Evolutionary conservation across 1,284 basidiomycete species (phyloP).

Genomic region (Sutorius eximius): DNA sequence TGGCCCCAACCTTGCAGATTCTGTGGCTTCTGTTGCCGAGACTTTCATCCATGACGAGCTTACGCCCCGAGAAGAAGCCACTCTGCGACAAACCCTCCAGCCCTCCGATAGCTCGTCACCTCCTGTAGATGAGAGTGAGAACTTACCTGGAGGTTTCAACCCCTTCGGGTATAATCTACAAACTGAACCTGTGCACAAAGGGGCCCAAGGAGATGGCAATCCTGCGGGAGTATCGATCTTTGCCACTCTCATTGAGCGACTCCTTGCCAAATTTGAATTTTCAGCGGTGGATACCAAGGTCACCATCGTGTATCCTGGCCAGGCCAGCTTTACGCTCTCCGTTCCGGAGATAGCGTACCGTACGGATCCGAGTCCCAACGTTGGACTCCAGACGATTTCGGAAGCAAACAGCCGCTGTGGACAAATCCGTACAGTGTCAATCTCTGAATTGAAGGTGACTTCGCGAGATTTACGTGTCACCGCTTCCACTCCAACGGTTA

Average conservation of each 20-base stretch:
- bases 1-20: conserved; percentile 61
- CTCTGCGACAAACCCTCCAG: conserved; percentile 70
- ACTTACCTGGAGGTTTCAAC: conserved; percentile 67
- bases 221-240: conserved; percentile 80
- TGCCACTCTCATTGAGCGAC: conserved; percentile 78
- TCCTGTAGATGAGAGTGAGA: conserved; percentile 38
- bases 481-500: conserved; percentile 17
- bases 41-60: conserved; percentile 85
- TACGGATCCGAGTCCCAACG: conserved; percentile 30
- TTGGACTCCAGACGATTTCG: conserved; percentile 31
- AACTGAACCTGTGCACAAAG: conserved; percentile 34
- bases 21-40: conserved; percentile 78
- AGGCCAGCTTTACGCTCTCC: conserved; percentile 59
- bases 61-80: conserved; percentile 66
- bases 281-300: conserved; percentile 69
- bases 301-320: conserved; percentile 61
- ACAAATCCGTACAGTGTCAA: conserved; percentile 44
- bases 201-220: conserved; percentile 47
- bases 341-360: conserved; percentile 61
- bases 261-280: conserved; percentile 82
- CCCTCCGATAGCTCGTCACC: conserved; percentile 37
- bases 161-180: conserved; percentile 45
- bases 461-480: conserved; percentile 41
- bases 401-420: conserved; percentile 7
- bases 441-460: conserved; percentile 52